A percentile compares a stretch with the other conserved stretches of the same genome.
These are phyloP conservation scores for Suhomyces maxii DNA, from an alignment of 1,139 yeast species.

Conservation along the genomic window DNA sequence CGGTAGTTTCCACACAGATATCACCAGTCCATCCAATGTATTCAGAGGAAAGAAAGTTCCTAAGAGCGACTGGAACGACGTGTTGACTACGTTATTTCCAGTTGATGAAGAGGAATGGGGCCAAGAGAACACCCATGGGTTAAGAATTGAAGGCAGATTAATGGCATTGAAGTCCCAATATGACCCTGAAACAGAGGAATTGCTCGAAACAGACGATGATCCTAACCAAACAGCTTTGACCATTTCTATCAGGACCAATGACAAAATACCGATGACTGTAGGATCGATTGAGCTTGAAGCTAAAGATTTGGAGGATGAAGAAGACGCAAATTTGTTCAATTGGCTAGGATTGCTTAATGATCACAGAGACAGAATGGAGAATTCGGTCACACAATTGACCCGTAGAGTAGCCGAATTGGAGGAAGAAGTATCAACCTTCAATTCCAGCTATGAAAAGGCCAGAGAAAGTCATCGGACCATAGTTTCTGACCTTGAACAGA, in stretches of 20 bases:
- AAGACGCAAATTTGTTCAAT: slow-evolving; percentile 24
- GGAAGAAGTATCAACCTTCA: slow-evolving; percentile 15
- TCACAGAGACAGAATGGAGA: slow-evolving; percentile 13
- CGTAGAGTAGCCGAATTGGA: slow-evolving; percentile 1
- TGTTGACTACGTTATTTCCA: slow-evolving; percentile 8
- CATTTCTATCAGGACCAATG: slow-evolving; percentile 24
- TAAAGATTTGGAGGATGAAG: slow-evolving; percentile 16
- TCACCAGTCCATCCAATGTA: slow-evolving; percentile 7
- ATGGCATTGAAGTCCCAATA: slow-evolving; percentile 13
- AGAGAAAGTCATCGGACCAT: slow-evolving; percentile 28
- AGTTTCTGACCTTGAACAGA: slow-evolving; percentile 34
- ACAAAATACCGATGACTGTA: slow-evolving; percentile 25
- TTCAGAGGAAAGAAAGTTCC: slow-evolving; percentile 5
- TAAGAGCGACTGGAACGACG: slow-evolving; percentile 1
- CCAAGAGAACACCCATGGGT: background rate
- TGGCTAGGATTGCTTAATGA: slow-evolving; percentile 28
- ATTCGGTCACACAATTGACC: slow-evolving; percentile 10
- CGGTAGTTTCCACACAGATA: slow-evolving; percentile 17
- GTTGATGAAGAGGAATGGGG: slow-evolving; percentile 7
- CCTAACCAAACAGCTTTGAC: slow-evolving; percentile 16
- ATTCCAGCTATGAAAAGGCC: slow-evolving; percentile 19
- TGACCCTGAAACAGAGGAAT: slow-evolving; percentile 17
- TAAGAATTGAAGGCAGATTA: slow-evolving; percentile 5
- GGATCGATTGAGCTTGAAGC: slow-evolving; percentile 23
- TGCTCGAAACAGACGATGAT: slow-evolving; percentile 19